phyloP scores from a whole-genome alignment of 2,329 filamentous ascomycete species.

The Venturia nashicola region DNA sequence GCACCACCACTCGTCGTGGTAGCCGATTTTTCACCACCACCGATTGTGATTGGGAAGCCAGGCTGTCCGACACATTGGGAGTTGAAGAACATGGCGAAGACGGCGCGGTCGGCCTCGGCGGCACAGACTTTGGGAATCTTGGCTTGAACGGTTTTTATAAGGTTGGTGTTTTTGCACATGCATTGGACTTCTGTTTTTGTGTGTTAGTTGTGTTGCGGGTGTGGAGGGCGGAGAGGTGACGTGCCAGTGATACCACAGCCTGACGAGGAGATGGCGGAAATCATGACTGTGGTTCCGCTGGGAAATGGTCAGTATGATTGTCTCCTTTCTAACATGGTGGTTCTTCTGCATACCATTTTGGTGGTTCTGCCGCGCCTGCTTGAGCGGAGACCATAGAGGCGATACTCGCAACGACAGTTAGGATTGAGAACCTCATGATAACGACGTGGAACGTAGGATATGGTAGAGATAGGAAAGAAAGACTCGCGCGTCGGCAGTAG shows the following conservation, averaged over 20 bases:
- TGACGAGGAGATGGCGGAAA: neutral
- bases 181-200: neutral
- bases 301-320: neutral
- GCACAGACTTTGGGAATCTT: neutral
- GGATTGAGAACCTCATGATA: neutral
- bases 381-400: neutral
- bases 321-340: neutral
- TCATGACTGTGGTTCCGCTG: conserved; percentile 2
- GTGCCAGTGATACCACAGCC: conserved; percentile 5
- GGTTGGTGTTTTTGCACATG: conserved; percentile 3
- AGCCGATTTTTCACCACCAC: neutral
- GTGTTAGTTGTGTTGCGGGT: neutral
- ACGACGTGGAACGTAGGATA: neutral
- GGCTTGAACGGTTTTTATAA: neutral
- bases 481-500: neutral
- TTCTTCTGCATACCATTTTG: neutral
- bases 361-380: conserved; percentile 1
- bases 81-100: conserved; percentile 5
- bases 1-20: neutral
- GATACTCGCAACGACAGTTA: neutral
- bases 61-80: neutral
- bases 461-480: neutral
- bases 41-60: conserved; percentile 1
- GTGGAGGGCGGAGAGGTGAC: neutral
- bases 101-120: neutral